phyloP scores from a whole-genome alignment of 2,329 filamentous ascomycete species.

The Penicillium sp. region DNA sequence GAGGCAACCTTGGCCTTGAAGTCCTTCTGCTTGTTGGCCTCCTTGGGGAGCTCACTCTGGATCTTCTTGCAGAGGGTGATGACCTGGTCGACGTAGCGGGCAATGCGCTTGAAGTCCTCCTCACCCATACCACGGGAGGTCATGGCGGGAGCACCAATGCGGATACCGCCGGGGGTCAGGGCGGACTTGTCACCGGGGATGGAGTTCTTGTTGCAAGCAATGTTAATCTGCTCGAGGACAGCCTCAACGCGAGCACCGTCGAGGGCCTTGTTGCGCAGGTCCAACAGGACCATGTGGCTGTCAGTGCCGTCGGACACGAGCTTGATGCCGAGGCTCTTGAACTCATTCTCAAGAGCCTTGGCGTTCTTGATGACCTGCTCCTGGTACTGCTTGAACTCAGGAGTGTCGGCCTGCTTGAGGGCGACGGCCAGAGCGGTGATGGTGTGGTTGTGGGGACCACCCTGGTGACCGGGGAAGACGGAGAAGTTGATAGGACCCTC shows the following conservation, averaged over 20 bases:
- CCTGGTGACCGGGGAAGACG: slow-evolving; percentile 97
- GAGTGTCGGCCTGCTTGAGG: slow-evolving; percentile 82
- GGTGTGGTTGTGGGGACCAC: slow-evolving; percentile 97
- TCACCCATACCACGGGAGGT: slow-evolving; percentile 89
- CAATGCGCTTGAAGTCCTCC: slow-evolving; percentile 87
- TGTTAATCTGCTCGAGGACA: slow-evolving; percentile 95
- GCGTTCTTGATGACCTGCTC: slow-evolving; percentile 84
- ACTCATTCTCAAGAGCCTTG: slow-evolving; percentile 75
- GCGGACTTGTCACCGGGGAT: slow-evolving; percentile 97
- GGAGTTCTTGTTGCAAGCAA: slow-evolving; percentile 99
- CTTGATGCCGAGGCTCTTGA: slow-evolving; percentile 66
- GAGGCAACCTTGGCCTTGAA: slow-evolving; percentile 88
- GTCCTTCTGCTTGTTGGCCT: slow-evolving; percentile 99
- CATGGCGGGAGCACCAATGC: slow-evolving; percentile 97
- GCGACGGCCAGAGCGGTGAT: slow-evolving; percentile 94
- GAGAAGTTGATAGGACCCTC: slow-evolving; percentile 91
- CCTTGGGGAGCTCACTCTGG: slow-evolving; percentile 80
- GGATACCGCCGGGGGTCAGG: slow-evolving; percentile 87
- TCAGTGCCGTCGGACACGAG: slow-evolving; percentile 93
- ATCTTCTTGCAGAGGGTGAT: slow-evolving; percentile 88
- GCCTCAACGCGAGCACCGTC: slow-evolving; percentile 92
- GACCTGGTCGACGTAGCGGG: slow-evolving; percentile 77
- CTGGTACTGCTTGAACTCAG: slow-evolving; percentile 91
- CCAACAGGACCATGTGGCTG: slow-evolving; percentile 90
- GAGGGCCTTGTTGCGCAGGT: slow-evolving; percentile 81